Percentiles rank a stretch among this genome's conserved stretches.
phyloP scores from a whole-genome alignment of 2,329 filamentous ascomycete species.

The Fusarium tricinctum region DNA sequence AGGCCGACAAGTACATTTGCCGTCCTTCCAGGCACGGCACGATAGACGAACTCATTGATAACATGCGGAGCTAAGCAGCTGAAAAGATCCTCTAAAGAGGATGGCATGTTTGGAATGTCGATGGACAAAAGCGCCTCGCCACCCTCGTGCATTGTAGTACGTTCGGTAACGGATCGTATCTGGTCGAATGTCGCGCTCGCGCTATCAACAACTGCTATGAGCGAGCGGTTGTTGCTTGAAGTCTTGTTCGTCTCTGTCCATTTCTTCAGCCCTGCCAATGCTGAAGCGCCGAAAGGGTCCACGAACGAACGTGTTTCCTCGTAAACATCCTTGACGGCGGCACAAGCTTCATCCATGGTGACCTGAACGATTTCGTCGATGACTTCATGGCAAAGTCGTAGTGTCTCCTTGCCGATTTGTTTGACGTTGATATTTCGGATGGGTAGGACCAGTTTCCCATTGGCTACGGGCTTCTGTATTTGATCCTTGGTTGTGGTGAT shows the following conservation, averaged over 20 bases:
- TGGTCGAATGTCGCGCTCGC: neutral
- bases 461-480: neutral
- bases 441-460: neutral
- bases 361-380: neutral
- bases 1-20: too few species aligned
- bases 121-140: neutral
- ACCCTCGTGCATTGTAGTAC: neutral
- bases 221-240: neutral
- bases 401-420: neutral
- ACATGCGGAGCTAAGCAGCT: neutral
- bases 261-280: neutral
- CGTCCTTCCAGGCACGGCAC: too few species aligned
- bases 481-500: neutral
- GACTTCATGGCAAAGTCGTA: neutral
- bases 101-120: neutral
- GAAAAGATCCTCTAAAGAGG: neutral
- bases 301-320: neutral
- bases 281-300: neutral
- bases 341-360: neutral
- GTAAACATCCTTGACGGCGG: neutral
- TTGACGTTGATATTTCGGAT: neutral
- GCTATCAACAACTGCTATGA: neutral
- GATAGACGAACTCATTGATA: neutral
- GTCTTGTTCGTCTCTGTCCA: neutral
- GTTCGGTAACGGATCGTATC: neutral